Base-by-base conservation (phyloP, 2,329 filamentous ascomycete genomes). In the Fusarium fujikuroi region DNA sequence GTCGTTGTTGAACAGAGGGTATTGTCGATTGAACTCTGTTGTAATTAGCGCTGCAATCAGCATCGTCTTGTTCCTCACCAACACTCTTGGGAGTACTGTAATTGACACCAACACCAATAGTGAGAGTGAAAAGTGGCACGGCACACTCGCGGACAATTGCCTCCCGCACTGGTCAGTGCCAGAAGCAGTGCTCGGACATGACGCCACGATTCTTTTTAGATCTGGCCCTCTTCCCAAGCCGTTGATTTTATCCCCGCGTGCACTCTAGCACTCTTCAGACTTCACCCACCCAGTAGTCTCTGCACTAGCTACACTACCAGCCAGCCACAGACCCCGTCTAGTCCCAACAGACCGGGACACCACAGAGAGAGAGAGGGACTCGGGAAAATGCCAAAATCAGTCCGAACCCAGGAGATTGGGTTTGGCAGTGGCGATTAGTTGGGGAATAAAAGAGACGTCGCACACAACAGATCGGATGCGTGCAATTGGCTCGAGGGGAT, bases 241-340 rank as follows among this genome's bases (percentile, higher is more conserved):
- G 66, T 69, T 68, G 11, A 15, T 52, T 25, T 28, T 50, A n/a
- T 62, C 63, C 59, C 63, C 47, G 60, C 49, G 43, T 56, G 40
- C 63, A 25, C 28, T 36, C 21, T 32, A 32, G 32, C 9, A 47
- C 44, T 47, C 9, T 14, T 10, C 30, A 30, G 30, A 30, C 30
- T 39, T 34, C 8, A 28, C 16, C 14, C 36, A 32, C 11, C 32
- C 32, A 14, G 32, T 32, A 47, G 59, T 12, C 28, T 30, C 25
- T 30, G n/a, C 32, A 32, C 37, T 30, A 37, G 21, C 42, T 44
- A 14, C 39, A 39, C 56, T 28, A 44, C 58, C 43, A 63, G 32
- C 37, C 32, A 64, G 60, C 60, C 50, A 57, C 60, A 19, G 32
- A 28, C 34, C n/a, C 60, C 57, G 30, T 62, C n/a, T 40, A 53